Conservation (phyloP, 169 alveolate species). For the Besnoitia besnoiti region DNA sequence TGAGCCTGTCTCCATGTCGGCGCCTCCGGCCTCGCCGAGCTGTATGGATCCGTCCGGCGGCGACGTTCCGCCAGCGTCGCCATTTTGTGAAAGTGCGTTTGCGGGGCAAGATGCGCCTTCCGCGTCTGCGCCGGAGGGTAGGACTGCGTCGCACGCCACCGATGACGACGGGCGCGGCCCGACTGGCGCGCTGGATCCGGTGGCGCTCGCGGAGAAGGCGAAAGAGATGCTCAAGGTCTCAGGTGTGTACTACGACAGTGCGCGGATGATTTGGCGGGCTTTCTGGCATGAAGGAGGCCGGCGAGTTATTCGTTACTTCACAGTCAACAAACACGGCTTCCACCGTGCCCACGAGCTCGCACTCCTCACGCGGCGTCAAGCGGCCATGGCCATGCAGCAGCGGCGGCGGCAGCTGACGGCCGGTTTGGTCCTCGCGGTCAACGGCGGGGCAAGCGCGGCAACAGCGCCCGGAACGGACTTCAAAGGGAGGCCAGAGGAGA, state of each 20-base stretch:
- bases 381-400: constrained; percentile 48
- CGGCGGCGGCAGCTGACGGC: not conserved
- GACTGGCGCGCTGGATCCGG: constrained; percentile 9
- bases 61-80: too few relatives aligned
- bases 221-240: constrained; percentile 38
- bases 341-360: constrained; percentile 47
- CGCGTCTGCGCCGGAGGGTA: not conserved
- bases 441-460: not conserved
- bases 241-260: constrained; percentile 57
- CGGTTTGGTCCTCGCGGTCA: constrained; percentile 16
- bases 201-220: not conserved
- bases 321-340: constrained; percentile 61
- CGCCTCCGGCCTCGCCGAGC: not conserved
- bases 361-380: constrained; percentile 47
- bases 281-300: constrained; percentile 65
- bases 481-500: not conserved
- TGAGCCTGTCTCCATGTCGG: too few relatives aligned
- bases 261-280: constrained; percentile 57
- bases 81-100: too few relatives aligned
- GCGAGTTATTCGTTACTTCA: constrained; percentile 50
- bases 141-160: not conserved
- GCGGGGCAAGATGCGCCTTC: not conserved
- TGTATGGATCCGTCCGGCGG: not conserved
- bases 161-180: not conserved
- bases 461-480: not conserved